These are phyloP conservation scores for Colletotrichum simmondsii DNA, from an alignment of 2,329 filamentous ascomycete genomes.

Conservation along the genomic window DNA sequence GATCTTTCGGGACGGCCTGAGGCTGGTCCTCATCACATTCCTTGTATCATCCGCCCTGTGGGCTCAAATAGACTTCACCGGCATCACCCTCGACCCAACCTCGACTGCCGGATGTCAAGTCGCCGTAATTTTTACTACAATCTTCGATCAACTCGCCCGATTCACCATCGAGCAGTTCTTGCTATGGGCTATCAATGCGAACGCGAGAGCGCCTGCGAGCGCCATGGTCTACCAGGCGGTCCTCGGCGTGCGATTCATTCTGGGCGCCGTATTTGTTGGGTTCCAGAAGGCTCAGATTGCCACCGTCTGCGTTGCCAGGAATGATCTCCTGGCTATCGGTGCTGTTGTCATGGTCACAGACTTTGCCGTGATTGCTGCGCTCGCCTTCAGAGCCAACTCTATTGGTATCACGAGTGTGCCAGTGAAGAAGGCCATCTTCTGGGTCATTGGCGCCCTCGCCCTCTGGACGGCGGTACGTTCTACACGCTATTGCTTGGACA, in stretches of 20 bases:
- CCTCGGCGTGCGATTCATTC: slow-evolving; percentile 59
- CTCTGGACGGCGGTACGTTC: slow-evolving; percentile 65
- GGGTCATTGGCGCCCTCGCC: slow-evolving; percentile 56
- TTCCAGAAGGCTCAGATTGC: slow-evolving; percentile 63
- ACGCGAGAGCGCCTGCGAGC: slow-evolving; percentile 48
- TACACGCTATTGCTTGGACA: background rate
- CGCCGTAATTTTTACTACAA: slow-evolving; percentile 60
- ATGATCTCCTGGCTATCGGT: slow-evolving; percentile 56
- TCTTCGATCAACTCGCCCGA: slow-evolving; percentile 68
- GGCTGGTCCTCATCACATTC: slow-evolving; percentile 71
- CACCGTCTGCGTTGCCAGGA: slow-evolving; percentile 62
- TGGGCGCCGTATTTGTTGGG: slow-evolving; percentile 66
- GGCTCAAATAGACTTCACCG: slow-evolving; percentile 63
- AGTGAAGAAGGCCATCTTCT: slow-evolving; percentile 53
- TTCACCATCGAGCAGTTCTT: slow-evolving; percentile 65
- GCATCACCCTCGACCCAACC: slow-evolving; percentile 57
- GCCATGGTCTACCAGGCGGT: slow-evolving; percentile 57
- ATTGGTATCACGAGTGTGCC: slow-evolving; percentile 47
- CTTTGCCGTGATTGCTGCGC: slow-evolving; percentile 53
- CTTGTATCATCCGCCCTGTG: slow-evolving; percentile 62
- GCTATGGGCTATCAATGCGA: slow-evolving; percentile 59
- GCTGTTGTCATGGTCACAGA: slow-evolving; percentile 58
- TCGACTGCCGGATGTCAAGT: slow-evolving; percentile 61
- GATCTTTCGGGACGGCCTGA: slow-evolving; percentile 67
- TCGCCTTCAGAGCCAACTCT: slow-evolving; percentile 55